phyloP scores from a whole-genome alignment of 345 rosid genomes.

The Noccaea caerulescens region DNA sequence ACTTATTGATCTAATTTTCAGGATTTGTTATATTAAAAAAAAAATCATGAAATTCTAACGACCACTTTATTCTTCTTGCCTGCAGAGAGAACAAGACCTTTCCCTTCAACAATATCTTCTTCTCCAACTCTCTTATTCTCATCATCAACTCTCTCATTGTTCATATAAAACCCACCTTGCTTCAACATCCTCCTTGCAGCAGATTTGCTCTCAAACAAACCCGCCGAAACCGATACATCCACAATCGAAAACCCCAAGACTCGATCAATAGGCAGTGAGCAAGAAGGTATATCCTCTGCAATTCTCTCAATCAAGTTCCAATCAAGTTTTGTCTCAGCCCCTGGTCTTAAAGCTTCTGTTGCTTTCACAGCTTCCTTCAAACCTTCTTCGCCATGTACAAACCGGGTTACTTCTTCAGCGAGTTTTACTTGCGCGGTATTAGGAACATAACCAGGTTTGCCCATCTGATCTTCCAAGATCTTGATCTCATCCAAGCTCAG shows the following conservation, averaged over 20 bases:
- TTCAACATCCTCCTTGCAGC: conserved; percentile 82
- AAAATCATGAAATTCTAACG: conserved; percentile 70
- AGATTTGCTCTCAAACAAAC: conserved; percentile 83
- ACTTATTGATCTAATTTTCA: too few species aligned
- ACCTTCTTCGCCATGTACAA: conserved; percentile 93
- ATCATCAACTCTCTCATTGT: conserved; percentile 77
- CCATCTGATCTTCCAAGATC: conserved; percentile 70
- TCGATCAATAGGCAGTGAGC: conserved; percentile 62
- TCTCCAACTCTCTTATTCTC: conserved; percentile 73
- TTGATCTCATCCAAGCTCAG: conserved; percentile 69
- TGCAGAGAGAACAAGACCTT: conserved; percentile 84
- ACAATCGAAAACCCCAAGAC: conserved; percentile 61
- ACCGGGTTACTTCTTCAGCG: conserved; percentile 88
- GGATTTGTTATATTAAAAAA: too few species aligned
- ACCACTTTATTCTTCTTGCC: conserved; percentile 97
- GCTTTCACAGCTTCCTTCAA: conserved; percentile 90
- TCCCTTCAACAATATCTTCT: conserved; percentile 81
- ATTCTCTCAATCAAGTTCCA: conserved; percentile 85
- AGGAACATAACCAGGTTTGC: conserved; percentile 68
- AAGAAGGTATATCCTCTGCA: conserved; percentile 86
- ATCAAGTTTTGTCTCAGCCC: conserved; percentile 86
- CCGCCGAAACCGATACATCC: conserved; percentile 77
- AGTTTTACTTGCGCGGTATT: conserved; percentile 74
- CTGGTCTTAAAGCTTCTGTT: conserved; percentile 90
- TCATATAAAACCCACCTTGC: conserved; percentile 95